Evolutionary conservation across 495 filamentous ascomycete species (phyloP), one percentile per base, ranked within the genome.

Genomic region (Penicillium flavigenum): DNA sequence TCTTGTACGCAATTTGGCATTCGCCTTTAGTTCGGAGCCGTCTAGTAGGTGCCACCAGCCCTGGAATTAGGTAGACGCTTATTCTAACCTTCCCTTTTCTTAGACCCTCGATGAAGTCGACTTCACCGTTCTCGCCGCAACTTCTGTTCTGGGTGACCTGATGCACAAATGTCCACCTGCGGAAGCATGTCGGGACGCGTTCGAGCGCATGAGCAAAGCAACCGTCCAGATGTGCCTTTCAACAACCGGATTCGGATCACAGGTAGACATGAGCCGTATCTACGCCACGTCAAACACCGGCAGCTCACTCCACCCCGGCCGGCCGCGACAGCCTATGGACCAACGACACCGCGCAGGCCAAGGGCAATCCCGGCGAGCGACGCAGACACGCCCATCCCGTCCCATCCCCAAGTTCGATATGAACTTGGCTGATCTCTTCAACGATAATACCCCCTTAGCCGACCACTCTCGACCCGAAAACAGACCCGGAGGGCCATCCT

Each of bases 1-100:
- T 96, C 69, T 82, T 98, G 5, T 98, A 96, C 68, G 91, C 94
- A 16, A 93, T 98, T 43, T 98, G 93, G 93, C 94, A 98, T 68
- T 96, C 93, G 8, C 84, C 90, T 36, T 80, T 88, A 46, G 93
- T 97, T 17, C 81, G 92, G 61, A 91, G 87, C 68, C 85, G 86
- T 38, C 75, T 96, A 67, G 90, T 92, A 82, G 75, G 88, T 73
- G 22, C 1, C 20, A 48, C 27, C 45, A 16, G 39, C n/a, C n/a
- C 39, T n/a, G 20, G 19, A 17, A 10, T n/a, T 27, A n/a, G n/a
- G n/a, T 57, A 10, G 43, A 4, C 42, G 3, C 20, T 52, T 14
- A 49, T 48, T 49, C 56, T 63, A 36, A 60, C 27, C 1, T 42
- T 52, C 34, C 62, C 12, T 58, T 26, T 27, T 4, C 56, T 11